These are phyloP conservation scores for Kazachstania kunashirensis DNA, from an alignment of 805 yeast genomes.

Conservation along the genomic window DNA sequence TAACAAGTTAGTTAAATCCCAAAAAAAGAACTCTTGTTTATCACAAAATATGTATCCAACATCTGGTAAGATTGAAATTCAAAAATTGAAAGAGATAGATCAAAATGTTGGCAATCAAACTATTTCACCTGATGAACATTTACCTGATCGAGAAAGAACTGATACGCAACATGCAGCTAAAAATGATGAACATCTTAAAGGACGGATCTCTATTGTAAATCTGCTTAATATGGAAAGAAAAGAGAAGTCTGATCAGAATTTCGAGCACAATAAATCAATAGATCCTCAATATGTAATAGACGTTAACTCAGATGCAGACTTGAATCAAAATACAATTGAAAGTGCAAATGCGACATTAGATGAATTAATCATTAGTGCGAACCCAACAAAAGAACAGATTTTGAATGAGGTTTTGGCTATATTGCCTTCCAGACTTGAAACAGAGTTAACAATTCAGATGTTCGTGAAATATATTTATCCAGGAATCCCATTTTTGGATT, in stretches of 20 bases:
- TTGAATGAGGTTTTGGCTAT: not conserved
- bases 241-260: conserved; percentile 9
- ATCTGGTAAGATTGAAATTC: too few relatives aligned
- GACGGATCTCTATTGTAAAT: not conserved
- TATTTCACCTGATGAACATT: too few relatives aligned
- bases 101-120: too few relatives aligned
- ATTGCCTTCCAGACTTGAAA: conserved; percentile 15
- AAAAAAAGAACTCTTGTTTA: too few relatives aligned
- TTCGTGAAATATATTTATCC: conserved; percentile 52
- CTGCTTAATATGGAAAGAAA: not conserved
- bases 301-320: not conserved
- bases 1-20: too few relatives aligned
- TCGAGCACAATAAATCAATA: not conserved
- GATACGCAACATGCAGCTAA: not conserved
- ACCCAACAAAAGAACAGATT: not conserved
- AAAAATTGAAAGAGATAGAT: too few relatives aligned
- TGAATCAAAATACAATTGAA: too few relatives aligned
- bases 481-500: conserved; percentile 59
- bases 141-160: too few relatives aligned
- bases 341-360: too few relatives aligned
- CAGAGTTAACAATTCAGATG: conserved; percentile 41
- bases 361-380: too few relatives aligned
- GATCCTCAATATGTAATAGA: not conserved
- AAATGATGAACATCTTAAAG: not conserved
- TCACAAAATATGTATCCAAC: too few relatives aligned